Evolutionary conservation across 352 stramenopile species (phyloP), one percentile per base, ranked within the genome.

Genomic region (Phytopythium helicoides): DNA sequence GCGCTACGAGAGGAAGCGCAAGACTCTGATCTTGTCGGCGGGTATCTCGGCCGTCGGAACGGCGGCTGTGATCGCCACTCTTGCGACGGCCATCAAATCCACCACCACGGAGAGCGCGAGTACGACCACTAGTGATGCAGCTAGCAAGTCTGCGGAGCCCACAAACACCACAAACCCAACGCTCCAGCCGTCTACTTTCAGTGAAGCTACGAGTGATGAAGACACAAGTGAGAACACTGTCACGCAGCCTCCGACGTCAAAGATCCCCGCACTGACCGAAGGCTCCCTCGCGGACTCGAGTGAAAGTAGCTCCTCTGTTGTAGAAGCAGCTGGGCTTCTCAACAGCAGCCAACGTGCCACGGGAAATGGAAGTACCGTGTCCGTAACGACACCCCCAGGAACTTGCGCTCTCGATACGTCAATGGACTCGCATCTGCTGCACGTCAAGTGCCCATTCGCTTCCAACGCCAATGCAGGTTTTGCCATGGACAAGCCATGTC

Each of bases 21-120:
- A 51, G 45, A 51, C 45, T 25, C 45, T 51, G 45, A 28, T 51
- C 14, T n/a, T 51, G 18, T 51, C 45, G 11, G 45, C 45, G 5
- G 45, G 45, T 3, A 33, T 51, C n/a, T 51, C 45, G 15, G 45
- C 45, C 1, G 6, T 51, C 15, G 45, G 45, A 9, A 39, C 28
- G 0, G 45, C 19, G 16, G 45, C 45, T 21, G 28, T 51, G 3
- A 51, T 51, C 28, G 45, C 28, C 25, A 51, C 45, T 14, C 45
- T 51, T 19, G 28, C 45, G 8, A 51, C 45, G 4, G 45, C 45
- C 26, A 51, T 51, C 45, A 51, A 51, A 26, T 51, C 45, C n/a
- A 38, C 26, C n/a, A 51, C 26, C 4, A 40, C 15, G 25, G 45
- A 51, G 45, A 40, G 14, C 26, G 45, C 28, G 7, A 51, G 45